These are phyloP conservation scores for Keqinozyma sinolaborantium DNA, from an alignment of 1,139 yeast species.

Conservation along the genomic window DNA sequence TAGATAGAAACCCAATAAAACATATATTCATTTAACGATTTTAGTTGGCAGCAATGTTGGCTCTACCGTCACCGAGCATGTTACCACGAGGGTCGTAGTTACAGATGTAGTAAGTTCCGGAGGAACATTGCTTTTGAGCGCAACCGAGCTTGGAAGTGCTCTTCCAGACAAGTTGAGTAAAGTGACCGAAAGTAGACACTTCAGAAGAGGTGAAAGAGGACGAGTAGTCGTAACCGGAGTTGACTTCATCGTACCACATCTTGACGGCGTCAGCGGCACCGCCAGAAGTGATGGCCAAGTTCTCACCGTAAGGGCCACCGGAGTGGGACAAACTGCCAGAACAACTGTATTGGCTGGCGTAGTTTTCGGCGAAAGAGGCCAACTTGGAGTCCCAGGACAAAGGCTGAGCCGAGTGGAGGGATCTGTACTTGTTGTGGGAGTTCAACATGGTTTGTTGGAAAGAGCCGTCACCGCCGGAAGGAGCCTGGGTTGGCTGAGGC, in stretches of 20 bases:
- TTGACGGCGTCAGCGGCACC: slow-evolving; percentile 55
- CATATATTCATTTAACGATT: neutral
- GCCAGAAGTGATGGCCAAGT: slow-evolving; percentile 72
- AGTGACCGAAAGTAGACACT: slow-evolving; percentile 48
- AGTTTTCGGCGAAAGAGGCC: slow-evolving; percentile 62
- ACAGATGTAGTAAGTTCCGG: slow-evolving; percentile 47
- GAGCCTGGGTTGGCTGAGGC: slow-evolving; percentile 4
- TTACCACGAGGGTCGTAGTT: slow-evolving; percentile 54
- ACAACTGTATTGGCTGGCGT: slow-evolving; percentile 68
- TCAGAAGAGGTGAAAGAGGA: slow-evolving; percentile 14
- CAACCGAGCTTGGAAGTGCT: slow-evolving; percentile 68
- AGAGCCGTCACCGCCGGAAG: slow-evolving; percentile 19
- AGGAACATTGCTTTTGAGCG: slow-evolving; percentile 55
- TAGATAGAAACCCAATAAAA: neutral
- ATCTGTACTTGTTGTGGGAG: slow-evolving; percentile 68
- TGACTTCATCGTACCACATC: slow-evolving; percentile 83
- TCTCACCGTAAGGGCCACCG: slow-evolving; percentile 81
- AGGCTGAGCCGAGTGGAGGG: slow-evolving; percentile 56
- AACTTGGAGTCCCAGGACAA: slow-evolving; percentile 63
- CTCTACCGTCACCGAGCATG: slow-evolving; percentile 40
- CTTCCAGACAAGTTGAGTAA: slow-evolving; percentile 86
- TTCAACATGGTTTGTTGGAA: slow-evolving; percentile 42
- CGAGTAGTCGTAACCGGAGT: slow-evolving; percentile 46
- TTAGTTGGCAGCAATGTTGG: slow-evolving; percentile 7
- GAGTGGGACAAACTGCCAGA: slow-evolving; percentile 67